These are phyloP conservation scores for Apiotrichum brassicae DNA, from an alignment of 1,284 basidiomycete species.

Conservation along the genomic window DNA sequence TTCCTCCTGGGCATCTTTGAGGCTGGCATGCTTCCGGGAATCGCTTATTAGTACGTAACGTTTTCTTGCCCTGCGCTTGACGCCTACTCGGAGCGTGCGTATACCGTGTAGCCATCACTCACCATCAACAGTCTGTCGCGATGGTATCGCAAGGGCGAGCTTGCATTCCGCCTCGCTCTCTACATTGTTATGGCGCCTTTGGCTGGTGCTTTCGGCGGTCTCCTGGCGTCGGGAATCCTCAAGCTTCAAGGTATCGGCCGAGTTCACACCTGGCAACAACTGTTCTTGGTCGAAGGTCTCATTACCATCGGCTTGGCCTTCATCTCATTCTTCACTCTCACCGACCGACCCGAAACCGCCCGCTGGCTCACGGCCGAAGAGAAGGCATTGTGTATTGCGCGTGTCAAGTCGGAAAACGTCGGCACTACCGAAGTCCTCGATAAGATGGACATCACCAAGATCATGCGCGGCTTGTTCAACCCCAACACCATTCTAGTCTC, in stretches of 20 bases:
- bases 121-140: constrained; percentile 8
- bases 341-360: constrained; percentile 33
- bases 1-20: constrained; percentile 26
- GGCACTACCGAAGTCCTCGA: constrained; percentile 35
- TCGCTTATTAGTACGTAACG: constrained; percentile 22
- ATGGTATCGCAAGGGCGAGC: constrained; percentile 20
- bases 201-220: constrained; percentile 17
- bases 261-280: constrained; percentile 14
- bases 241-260: constrained; percentile 10
- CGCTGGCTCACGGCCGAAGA: constrained; percentile 23
- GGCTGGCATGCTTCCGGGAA: constrained; percentile 22
- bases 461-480: constrained; percentile 25
- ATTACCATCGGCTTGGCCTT: constrained; percentile 14
- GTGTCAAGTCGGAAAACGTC: constrained; percentile 43
- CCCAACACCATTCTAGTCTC: constrained; percentile 26
- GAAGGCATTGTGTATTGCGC: constrained; percentile 23
- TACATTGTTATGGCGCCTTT: constrained; percentile 18
- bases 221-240: constrained; percentile 17
- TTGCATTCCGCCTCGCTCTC: constrained; percentile 17
- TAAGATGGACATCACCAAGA: constrained; percentile 20
- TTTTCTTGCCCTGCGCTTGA: too few relatives aligned
- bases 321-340: constrained; percentile 28
- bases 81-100: too few relatives aligned
- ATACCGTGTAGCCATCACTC: too few relatives aligned
- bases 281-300: constrained; percentile 19